Evolutionary conservation across 2,329 filamentous ascomycete genomes (phyloP), one percentile per base, ranked within the genome.

Genomic region (Aspergillus brasiliensis): DNA sequence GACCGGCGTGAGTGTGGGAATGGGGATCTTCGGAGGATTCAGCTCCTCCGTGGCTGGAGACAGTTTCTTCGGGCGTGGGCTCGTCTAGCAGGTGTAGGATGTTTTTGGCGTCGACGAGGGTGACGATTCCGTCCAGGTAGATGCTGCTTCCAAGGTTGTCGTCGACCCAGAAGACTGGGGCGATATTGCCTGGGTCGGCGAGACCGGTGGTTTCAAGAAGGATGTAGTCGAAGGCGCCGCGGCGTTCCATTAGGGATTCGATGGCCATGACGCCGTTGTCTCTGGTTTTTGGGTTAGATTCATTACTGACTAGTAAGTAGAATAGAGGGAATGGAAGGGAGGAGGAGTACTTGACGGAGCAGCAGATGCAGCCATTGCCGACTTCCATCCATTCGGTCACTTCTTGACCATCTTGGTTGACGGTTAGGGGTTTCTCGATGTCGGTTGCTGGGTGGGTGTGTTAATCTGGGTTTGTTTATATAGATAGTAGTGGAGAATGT

Each of bases 301-400:
- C 7, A 17, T 19, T 51, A 34, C 8, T 23, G 17, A 40, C 6
- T 1, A 11, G 19, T 5, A 23, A 17, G n/a, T n/a, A n/a, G n/a
- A n/a, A n/a, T n/a, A n/a, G n/a, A n/a, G 10, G 1, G 23, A 40
- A n/a, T n/a, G 10, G 23, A 15, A 19, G 21, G n/a, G 3, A 23
- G 28, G 40, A 23, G n/a, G 34, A 37, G 59, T 82, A 93, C 88
- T 97, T 99, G 69, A 98, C 93, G 3, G 92, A 96, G 78, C 95
- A 99, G 79, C 95, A 99, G 66, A 99, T 92, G 75, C 95, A 99
- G 63, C 95, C 95, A 69, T 99, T 99, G 55, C 91, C 92, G 56
- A 99, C 87, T 63, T 97, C 93, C 27, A 99, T 86, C 91, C 96
- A 99, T 81, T 97, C 92, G 72, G 95, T 89, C 6, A 94, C 91